A percentile compares a stretch with the other conserved stretches of the same genome.
Conservation (phyloP, 1,284 basidiomycete species). For the Microbotryum scabiosae region DNA sequence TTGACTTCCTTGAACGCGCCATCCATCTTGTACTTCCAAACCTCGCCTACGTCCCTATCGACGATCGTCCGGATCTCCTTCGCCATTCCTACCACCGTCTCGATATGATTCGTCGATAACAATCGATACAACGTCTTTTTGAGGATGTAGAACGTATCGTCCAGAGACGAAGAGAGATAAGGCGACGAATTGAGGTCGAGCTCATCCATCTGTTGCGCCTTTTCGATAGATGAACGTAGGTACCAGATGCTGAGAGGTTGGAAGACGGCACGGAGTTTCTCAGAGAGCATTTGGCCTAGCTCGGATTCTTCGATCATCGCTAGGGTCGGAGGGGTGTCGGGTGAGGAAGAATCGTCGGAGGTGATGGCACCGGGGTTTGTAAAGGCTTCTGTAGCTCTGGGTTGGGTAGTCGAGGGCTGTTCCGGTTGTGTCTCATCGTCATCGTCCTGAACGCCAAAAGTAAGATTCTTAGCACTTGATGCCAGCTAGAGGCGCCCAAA, state of each 20-base stretch:
- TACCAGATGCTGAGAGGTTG: slow-evolving; percentile 89
- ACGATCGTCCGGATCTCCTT: slow-evolving; percentile 61
- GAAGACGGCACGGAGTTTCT: slow-evolving; percentile 66
- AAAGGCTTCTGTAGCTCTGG: slow-evolving; percentile 24
- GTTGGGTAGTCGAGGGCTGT: neutral
- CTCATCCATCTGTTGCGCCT: slow-evolving; percentile 55
- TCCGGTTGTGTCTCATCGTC: slow-evolving; percentile 25
- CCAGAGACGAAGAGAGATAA: slow-evolving; percentile 58
- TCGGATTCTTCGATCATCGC: slow-evolving; percentile 48
- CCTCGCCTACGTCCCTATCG: slow-evolving; percentile 67
- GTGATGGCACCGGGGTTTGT: slow-evolving; percentile 19
- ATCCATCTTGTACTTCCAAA: slow-evolving; percentile 74
- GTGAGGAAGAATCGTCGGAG: neutral
- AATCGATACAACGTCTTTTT: slow-evolving; percentile 70
- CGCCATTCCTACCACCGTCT: slow-evolving; percentile 53
- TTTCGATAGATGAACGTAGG: slow-evolving; percentile 74
- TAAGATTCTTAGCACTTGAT: neutral
- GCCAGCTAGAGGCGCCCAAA: too few species aligned
- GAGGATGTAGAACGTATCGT: slow-evolving; percentile 88
- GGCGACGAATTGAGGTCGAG: slow-evolving; percentile 53
- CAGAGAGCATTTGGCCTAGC: slow-evolving; percentile 54
- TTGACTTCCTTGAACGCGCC: slow-evolving; percentile 57
- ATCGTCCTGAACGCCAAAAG: neutral
- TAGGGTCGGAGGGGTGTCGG: slow-evolving; percentile 18
- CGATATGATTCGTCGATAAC: slow-evolving; percentile 54